Evolutionary conservation across 768 basidiomycete species (phyloP).

Genomic region (Kwoniella dejecticola): DNA sequence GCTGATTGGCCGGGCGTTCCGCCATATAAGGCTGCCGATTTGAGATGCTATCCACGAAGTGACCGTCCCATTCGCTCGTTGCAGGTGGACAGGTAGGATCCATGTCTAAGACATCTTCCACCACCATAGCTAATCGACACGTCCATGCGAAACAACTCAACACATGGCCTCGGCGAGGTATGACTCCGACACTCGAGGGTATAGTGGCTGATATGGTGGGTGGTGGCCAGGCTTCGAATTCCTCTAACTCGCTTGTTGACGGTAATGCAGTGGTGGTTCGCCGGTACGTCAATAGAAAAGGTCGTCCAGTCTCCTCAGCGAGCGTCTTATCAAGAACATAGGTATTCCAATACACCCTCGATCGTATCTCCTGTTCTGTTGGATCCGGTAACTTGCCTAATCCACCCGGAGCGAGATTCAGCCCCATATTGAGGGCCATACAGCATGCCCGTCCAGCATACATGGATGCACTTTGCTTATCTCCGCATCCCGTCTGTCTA

Average conservation of each 20-base stretch:
- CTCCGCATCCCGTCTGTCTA: conserved; percentile 44
- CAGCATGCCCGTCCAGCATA: conserved; percentile 36
- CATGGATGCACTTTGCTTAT: conserved; percentile 39
- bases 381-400: neutral
- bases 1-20: neutral
- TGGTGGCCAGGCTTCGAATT: conserved; percentile 48
- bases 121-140: conserved; percentile 37
- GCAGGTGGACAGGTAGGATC: conserved; percentile 24
- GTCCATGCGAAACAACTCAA: conserved; percentile 39
- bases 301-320: conserved; percentile 48
- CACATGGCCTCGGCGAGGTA: conserved; percentile 27
- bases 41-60: conserved; percentile 12
- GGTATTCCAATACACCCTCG: conserved; percentile 43
- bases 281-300: conserved; percentile 38
- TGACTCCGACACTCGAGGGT: conserved; percentile 11
- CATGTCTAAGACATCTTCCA: conserved; percentile 42
- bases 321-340: conserved; percentile 45
- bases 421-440: conserved; percentile 40
- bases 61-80: conserved; percentile 13
- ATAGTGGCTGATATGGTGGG: conserved; percentile 22
- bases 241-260: conserved; percentile 36
- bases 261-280: conserved; percentile 37
- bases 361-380: conserved; percentile 25
- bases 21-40: neutral
- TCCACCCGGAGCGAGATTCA: conserved; percentile 28